Base-by-base conservation (phyloP, 1,284 basidiomycete genomes). In the Cutaneotrichosporon cavernicola region DNA sequence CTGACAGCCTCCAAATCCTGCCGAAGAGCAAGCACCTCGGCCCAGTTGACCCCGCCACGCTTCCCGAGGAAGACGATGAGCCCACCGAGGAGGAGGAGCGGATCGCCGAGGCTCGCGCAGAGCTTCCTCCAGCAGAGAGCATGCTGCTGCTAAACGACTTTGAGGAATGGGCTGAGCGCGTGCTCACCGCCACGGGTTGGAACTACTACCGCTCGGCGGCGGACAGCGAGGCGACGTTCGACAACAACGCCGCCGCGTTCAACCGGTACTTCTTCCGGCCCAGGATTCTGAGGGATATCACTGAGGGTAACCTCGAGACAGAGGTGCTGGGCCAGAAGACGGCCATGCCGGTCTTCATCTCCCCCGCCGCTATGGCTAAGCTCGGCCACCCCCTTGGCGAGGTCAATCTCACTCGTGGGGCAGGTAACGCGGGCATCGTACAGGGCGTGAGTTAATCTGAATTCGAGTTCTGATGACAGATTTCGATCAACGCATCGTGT, bases 371-470 rank as follows among this genome's bases (percentile, higher is more conserved):
- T 5, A 87, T 95, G 68, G 92, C 92, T n/a, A 90, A 89, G 72
- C 84, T 96, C 4, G 92, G 92, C 1, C 93, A 97, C 75, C 93
- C 93, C 2, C 81, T 87, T 81, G 92, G 92, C 18, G 93, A 97
- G 81, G 83, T 86, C 52, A 95, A 94, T 79, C 87, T 96, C 64
- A 90, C 90, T 2, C 84, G 83, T 56, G 93, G 88, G 2, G 88
- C 88, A 6, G 86, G 84, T n/a, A 82, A 84, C 56, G 85, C 86
- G 2, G 85, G 86, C 31, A 88, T 94, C 66, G 89, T 93, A 58
- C 92, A 96, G 75, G 92, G 91, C 85, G 89, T 82, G 58, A 68
- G 80, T 73, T 1, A 61, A 14, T 16, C 34, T n/a, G 47, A 31
- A 4, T 13, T 22, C 21, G 43, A 30, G 31, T 36, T 9, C 67